Evolutionary conservation across 768 basidiomycete genomes (phyloP).

Genomic region (Lyophyllum shimeji): DNA sequence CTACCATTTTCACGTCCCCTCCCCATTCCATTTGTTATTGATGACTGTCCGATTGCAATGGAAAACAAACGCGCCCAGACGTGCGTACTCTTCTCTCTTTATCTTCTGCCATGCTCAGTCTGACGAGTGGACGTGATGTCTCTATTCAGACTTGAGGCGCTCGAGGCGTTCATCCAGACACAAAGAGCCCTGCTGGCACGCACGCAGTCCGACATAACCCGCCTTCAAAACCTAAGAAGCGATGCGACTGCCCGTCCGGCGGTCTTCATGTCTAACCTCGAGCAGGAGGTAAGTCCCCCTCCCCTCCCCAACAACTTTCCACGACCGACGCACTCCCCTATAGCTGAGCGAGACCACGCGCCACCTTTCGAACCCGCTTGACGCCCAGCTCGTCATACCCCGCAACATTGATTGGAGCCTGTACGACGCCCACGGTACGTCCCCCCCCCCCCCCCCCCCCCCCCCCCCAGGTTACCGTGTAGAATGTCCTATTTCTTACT

Average conservation of each 20-base stretch:
- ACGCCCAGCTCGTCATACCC: conserved; percentile 43
- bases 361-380: conserved; percentile 44
- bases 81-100: conserved; percentile 25
- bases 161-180: conserved; percentile 61
- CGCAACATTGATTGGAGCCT: conserved; percentile 61
- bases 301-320: too few relatives aligned
- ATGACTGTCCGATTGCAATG: conserved; percentile 26
- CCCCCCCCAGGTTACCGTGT: not conserved
- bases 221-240: conserved; percentile 45
- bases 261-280: conserved; percentile 28
- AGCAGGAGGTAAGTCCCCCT: conserved; percentile 30
- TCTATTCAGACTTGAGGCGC: conserved; percentile 56
- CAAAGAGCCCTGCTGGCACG: conserved; percentile 60
- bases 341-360: conserved; percentile 13
- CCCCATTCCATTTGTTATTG: conserved; percentile 2
- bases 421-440: conserved; percentile 56
- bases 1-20: too few relatives aligned
- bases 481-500: too few relatives aligned
- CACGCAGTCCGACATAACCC: conserved; percentile 62
- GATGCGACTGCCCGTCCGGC: conserved; percentile 36
- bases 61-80: conserved; percentile 37
- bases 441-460: not conserved
- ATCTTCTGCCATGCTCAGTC: not conserved
- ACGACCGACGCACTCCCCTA: not conserved
- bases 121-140: not conserved